Conservation (phyloP, 352 stramenopile species). For the Lagenidium giganteum region DNA sequence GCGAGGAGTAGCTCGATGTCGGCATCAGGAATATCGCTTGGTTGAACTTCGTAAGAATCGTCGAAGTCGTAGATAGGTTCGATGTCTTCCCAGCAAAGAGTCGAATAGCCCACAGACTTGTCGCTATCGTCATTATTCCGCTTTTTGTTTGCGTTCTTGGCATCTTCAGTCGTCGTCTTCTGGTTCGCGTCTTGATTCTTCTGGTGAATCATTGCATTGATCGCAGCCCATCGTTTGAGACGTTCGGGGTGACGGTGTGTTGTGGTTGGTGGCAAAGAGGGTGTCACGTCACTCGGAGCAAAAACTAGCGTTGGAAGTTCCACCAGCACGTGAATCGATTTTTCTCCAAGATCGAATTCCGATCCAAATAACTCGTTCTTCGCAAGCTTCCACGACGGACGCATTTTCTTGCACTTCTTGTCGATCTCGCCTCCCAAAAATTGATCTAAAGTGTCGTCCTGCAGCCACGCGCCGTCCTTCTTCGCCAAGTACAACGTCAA, state of each 20-base stretch:
- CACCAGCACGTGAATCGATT: no score
- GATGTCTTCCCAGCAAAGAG: conserved; percentile 4
- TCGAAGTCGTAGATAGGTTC: conserved; percentile 6
- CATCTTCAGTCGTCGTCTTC: no score
- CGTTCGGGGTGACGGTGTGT: conserved; percentile 13
- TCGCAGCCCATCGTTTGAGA: conserved; percentile 12
- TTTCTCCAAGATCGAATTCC: conserved; percentile 7
- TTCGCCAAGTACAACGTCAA: conserved; percentile 11
- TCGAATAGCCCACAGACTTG: conserved; percentile 1
- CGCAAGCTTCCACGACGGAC: conserved; percentile 7
- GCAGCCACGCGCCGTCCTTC: conserved; percentile 10
- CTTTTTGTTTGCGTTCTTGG: conserved; percentile 10
- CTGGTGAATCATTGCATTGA: conserved; percentile 17
- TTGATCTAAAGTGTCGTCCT: conserved; percentile 9
- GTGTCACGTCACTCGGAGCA: no score
- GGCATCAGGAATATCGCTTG: conserved; percentile 2
- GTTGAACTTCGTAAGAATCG: conserved; percentile 6
- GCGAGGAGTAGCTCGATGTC: conserved; percentile 1
- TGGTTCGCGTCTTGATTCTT: conserved; percentile 7
- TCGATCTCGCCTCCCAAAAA: conserved; percentile 11
- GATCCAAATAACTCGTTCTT: conserved; percentile 9
- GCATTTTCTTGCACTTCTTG: conserved; percentile 12
- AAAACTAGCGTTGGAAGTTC: no score
- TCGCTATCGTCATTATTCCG: conserved; percentile 3
- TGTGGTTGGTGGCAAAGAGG: no score